A percentile compares a stretch with the other conserved stretches of the same genome.
phyloP scores from a whole-genome alignment of 345 rosid genomes.

The Citrus glauca region DNA sequence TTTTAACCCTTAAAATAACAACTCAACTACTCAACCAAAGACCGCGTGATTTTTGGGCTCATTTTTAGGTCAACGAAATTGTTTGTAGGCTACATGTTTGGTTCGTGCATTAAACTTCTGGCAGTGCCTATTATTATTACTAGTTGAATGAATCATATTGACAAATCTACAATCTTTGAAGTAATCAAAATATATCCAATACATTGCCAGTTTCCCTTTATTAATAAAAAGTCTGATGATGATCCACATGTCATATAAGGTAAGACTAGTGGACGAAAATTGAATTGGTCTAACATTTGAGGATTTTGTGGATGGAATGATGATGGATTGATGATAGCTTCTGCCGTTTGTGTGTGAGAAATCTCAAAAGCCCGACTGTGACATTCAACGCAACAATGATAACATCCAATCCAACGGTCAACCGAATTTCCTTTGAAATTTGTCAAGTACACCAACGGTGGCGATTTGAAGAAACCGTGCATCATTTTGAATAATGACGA shows the following conservation, averaged over 20 bases:
- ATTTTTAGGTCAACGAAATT: background rate
- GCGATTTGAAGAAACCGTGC: background rate
- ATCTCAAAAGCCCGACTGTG: background rate
- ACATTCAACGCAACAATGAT: no score
- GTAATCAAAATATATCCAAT: background rate
- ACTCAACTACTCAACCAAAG: no score
- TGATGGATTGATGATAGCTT: background rate
- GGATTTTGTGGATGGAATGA: no score
- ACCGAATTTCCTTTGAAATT: background rate
- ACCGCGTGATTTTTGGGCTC: no score
- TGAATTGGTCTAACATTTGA: constrained; percentile 1
- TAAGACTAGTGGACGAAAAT: background rate
- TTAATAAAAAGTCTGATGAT: background rate
- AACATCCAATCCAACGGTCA: no score
- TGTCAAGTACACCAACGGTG: background rate
- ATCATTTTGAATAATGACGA: no score
- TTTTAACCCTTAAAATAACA: rapidly evolving
- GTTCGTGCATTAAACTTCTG: background rate
- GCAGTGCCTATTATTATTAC: background rate
- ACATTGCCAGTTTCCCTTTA: background rate
- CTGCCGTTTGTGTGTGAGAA: background rate
- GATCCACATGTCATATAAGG: background rate
- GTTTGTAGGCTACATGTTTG: background rate
- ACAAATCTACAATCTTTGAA: background rate
- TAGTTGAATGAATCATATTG: background rate